These are phyloP conservation scores for Cordyceps javanica DNA, from an alignment of 2,329 filamentous ascomycete genomes.

Conservation along the genomic window DNA sequence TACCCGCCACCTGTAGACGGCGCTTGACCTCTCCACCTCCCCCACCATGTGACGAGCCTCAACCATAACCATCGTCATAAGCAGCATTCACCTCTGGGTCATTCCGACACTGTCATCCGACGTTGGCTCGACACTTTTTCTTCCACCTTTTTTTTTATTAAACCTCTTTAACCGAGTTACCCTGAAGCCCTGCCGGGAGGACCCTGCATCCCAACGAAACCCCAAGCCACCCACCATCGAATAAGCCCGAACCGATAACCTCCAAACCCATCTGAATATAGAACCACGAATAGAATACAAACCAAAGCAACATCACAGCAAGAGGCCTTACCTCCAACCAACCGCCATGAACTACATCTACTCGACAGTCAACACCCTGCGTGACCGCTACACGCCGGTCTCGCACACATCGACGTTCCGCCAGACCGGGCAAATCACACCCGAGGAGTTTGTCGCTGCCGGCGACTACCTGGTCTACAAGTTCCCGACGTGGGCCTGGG, in stretches of 20 bases:
- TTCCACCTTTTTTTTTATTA: not conserved
- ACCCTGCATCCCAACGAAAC: not conserved
- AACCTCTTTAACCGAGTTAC: not conserved
- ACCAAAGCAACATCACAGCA: not conserved
- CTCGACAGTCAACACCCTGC: constrained; percentile 85
- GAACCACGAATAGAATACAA: not conserved
- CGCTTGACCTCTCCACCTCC: not conserved
- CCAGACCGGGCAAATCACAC: constrained; percentile 88
- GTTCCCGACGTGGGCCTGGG: constrained; percentile 98
- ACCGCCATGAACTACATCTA: constrained; percentile 79
- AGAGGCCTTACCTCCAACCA: constrained; percentile 15
- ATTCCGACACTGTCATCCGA: constrained; percentile 5
- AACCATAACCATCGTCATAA: not conserved
- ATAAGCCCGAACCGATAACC: not conserved
- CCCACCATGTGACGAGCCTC: constrained; percentile 11
- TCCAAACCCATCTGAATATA: not conserved
- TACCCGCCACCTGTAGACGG: too few relatives aligned
- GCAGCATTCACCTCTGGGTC: not conserved
- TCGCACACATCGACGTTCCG: constrained; percentile 90
- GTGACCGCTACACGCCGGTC: constrained; percentile 86
- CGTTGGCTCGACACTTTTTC: not conserved
- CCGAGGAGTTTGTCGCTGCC: constrained; percentile 91
- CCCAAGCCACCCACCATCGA: not conserved
- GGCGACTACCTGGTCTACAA: constrained; percentile 99
- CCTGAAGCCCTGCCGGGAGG: not conserved